Evolutionary conservation across 495 filamentous ascomycete species (phyloP).

Genomic region (Hypoxylon intermedium): DNA sequence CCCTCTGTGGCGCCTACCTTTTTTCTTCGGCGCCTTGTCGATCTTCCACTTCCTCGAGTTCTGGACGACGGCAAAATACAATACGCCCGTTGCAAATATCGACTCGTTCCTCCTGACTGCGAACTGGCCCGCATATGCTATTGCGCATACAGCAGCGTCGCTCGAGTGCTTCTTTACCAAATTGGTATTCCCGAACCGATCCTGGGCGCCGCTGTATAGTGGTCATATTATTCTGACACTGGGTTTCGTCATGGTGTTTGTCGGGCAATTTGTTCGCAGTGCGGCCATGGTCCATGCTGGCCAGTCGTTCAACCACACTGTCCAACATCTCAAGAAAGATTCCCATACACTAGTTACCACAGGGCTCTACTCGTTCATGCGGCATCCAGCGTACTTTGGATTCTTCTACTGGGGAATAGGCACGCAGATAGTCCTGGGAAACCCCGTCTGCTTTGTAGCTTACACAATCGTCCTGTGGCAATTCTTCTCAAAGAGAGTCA

Average conservation of each 20-base stretch:
- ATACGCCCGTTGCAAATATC: constrained; percentile 73
- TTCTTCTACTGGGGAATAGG: constrained; percentile 99
- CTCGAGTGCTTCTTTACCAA: constrained; percentile 71
- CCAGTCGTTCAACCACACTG: constrained; percentile 88
- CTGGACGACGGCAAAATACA: constrained; percentile 83
- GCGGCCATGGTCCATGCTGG: constrained; percentile 89
- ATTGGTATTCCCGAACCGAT: constrained; percentile 62
- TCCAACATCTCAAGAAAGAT: constrained; percentile 69
- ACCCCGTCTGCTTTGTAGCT: constrained; percentile 74
- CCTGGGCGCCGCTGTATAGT: constrained; percentile 44
- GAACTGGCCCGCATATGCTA: constrained; percentile 85
- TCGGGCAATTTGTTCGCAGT: constrained; percentile 77
- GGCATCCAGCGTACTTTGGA: constrained; percentile 94
- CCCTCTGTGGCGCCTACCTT: constrained; percentile 80
- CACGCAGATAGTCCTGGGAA: constrained; percentile 88
- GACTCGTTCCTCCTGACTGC: constrained; percentile 82
- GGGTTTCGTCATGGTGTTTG: constrained; percentile 68
- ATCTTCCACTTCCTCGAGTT: constrained; percentile 97
- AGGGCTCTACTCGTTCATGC: constrained; percentile 67
- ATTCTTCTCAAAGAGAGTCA: constrained; percentile 79
- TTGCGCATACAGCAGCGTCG: constrained; percentile 77
- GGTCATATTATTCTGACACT: constrained; percentile 49
- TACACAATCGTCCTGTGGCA: constrained; percentile 80
- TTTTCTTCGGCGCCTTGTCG: constrained; percentile 77
- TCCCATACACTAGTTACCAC: constrained; percentile 79